Conservation (phyloP, 1,139 yeast genomes). For the Kodamaea sp. region DNA sequence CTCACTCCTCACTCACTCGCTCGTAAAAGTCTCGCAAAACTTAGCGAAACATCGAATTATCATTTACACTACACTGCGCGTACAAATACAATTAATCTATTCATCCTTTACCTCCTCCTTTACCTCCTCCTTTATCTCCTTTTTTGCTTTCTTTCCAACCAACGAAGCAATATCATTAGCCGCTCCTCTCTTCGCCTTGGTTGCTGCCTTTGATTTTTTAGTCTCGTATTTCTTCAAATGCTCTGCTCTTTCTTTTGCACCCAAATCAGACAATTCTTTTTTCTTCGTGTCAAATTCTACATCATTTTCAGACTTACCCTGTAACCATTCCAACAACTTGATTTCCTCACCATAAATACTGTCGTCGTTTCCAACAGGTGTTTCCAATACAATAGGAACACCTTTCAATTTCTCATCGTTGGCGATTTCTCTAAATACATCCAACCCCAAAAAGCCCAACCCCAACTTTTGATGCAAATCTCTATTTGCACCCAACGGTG, state of each 20-base stretch:
- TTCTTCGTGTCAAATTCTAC: constrained; percentile 49
- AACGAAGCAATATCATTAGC: constrained; percentile 20
- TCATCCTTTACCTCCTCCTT: constrained; percentile 3
- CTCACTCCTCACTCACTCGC: no score
- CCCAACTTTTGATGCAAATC: constrained; percentile 93
- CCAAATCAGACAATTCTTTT: constrained; percentile 49
- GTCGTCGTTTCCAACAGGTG: constrained; percentile 68
- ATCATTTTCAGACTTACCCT: constrained; percentile 52
- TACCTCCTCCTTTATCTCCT: constrained; percentile 12
- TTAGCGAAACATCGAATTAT: no score
- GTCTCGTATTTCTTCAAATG: constrained; percentile 41
- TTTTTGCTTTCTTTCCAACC: constrained; percentile 16
- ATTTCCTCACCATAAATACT: constrained; percentile 77
- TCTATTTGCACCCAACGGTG: constrained; percentile 84
- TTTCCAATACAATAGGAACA: constrained; percentile 84
- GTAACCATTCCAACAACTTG: constrained; percentile 66
- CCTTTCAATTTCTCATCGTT: constrained; percentile 58
- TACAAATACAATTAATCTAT: neutral
- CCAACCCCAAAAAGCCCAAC: constrained; percentile 83
- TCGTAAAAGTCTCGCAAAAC: no score
- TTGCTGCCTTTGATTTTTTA: constrained; percentile 23
- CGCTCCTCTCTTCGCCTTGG: constrained; percentile 5
- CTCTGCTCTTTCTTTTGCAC: constrained; percentile 55
- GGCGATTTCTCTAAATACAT: constrained; percentile 73
- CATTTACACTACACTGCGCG: neutral